Conservation (phyloP, 2,329 filamentous ascomycete species). For the Phaeomoniella chlamydospora region DNA sequence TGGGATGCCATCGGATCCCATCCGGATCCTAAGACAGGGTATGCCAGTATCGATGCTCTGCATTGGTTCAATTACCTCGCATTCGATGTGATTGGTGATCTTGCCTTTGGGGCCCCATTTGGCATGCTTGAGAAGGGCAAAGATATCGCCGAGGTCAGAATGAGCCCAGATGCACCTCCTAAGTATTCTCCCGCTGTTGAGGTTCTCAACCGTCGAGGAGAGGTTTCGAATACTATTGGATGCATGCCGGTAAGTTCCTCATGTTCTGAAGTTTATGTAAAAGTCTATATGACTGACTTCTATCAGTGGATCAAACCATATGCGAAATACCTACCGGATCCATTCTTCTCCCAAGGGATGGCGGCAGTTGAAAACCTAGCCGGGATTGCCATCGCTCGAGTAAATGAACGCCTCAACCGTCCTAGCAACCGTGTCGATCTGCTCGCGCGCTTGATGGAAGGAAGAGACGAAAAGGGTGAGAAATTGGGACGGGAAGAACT, state of each 20-base stretch:
- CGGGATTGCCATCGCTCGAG: constrained; percentile 74
- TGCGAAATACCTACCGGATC: constrained; percentile 65
- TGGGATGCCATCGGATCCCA: constrained; percentile 49
- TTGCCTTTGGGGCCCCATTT: constrained; percentile 63
- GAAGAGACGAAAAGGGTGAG: constrained; percentile 64
- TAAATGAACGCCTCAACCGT: constrained; percentile 53
- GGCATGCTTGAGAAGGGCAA: constrained; percentile 67
- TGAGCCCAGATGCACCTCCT: constrained; percentile 43
- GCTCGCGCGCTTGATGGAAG: constrained; percentile 71
- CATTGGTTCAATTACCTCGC: constrained; percentile 66
- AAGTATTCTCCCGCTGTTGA: constrained; percentile 68
- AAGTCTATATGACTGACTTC: too few species aligned
- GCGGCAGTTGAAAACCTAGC: constrained; percentile 65
- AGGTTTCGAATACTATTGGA: constrained; percentile 70
- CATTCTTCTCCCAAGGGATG: constrained; percentile 65
- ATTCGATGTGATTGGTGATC: constrained; percentile 45
- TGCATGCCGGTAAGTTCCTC: constrained; percentile 45
- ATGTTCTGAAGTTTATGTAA: too few species aligned
- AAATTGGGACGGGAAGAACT: constrained; percentile 65
- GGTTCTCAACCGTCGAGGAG: constrained; percentile 75
- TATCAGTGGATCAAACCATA: constrained; percentile 57
- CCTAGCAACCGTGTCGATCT: constrained; percentile 60
- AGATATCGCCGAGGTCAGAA: constrained; percentile 61
- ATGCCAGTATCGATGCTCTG: constrained; percentile 56
- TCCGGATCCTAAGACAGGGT: constrained; percentile 32